These are phyloP conservation scores for Tubosaeta brunneosetosa DNA, from an alignment of 768 basidiomycete genomes.

Conservation along the genomic window DNA sequence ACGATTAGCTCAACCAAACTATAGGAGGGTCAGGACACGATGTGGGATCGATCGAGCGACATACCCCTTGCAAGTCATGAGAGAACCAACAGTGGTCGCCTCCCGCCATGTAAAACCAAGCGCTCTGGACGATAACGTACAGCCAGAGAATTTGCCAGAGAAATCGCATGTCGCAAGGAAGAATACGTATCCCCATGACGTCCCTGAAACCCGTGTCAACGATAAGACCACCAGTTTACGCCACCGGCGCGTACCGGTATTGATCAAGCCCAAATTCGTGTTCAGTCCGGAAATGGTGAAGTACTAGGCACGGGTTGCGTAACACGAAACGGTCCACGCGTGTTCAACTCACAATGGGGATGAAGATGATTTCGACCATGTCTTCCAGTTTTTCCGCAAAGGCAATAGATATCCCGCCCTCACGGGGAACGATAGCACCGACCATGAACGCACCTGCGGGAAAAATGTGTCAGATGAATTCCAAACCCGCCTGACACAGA, in stretches of 20 bases:
- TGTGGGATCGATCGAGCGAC: background rate
- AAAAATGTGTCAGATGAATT: background rate
- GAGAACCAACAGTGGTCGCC: slow-evolving; percentile 74
- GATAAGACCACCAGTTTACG: background rate
- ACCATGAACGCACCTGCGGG: slow-evolving; percentile 71
- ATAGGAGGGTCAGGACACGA: slow-evolving; percentile 2
- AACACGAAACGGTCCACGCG: background rate
- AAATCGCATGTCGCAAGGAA: slow-evolving; percentile 78
- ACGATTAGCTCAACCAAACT: slow-evolving; percentile 93
- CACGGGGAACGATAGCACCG: slow-evolving; percentile 79
- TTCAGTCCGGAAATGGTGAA: slow-evolving; percentile 93
- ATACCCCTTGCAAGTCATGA: slow-evolving; percentile 96
- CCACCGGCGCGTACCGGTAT: slow-evolving; percentile 49
- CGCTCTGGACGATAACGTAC: slow-evolving; percentile 61
- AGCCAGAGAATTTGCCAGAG: slow-evolving; percentile 84
- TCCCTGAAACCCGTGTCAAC: slow-evolving; percentile 37
- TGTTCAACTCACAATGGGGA: slow-evolving; percentile 65
- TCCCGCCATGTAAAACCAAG: slow-evolving; percentile 81
- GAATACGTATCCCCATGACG: slow-evolving; percentile 85
- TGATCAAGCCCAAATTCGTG: slow-evolving; percentile 80
- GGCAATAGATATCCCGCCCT: slow-evolving; percentile 78
- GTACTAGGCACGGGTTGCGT: slow-evolving; percentile 48
- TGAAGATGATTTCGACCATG: slow-evolving; percentile 84
- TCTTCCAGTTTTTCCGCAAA: slow-evolving; percentile 94
- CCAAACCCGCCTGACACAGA: background rate